Evolutionary conservation across 2,329 filamentous ascomycete genomes (phyloP).

Genomic region (Didymella sp.): DNA sequence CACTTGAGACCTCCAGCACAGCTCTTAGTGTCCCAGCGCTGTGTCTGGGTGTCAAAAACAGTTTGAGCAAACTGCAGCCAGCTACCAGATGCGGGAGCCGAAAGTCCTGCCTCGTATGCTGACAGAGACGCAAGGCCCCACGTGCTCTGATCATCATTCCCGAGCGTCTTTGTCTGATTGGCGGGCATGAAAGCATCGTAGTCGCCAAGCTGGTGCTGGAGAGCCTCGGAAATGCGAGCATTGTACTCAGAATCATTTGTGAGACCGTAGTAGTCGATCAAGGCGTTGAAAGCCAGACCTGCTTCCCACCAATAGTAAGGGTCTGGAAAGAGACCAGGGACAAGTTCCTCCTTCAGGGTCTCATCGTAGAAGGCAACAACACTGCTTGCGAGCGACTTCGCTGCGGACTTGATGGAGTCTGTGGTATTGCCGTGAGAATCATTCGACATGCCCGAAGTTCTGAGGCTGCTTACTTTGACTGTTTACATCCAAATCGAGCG

Average conservation of each 20-base stretch:
- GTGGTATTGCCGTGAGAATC: constrained; percentile 1
- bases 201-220: constrained; percentile 47
- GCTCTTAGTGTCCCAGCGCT: constrained; percentile 69
- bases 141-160: constrained; percentile 75
- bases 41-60: constrained; percentile 73
- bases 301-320: constrained; percentile 36
- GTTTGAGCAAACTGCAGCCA: constrained; percentile 72
- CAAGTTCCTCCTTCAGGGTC: constrained; percentile 6
- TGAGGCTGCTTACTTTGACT: constrained; percentile 21
- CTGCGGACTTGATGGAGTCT: constrained; percentile 36
- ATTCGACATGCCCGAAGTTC: not conserved
- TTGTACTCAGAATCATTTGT: constrained; percentile 54
- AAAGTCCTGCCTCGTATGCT: constrained; percentile 70
- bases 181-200: constrained; percentile 50
- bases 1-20: constrained; percentile 73
- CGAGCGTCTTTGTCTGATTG: constrained; percentile 53
- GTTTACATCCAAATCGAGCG: constrained; percentile 32
- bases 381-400: constrained; percentile 31
- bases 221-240: constrained; percentile 47
- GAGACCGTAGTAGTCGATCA: constrained; percentile 52
- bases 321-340: constrained; percentile 30
- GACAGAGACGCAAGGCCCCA: constrained; percentile 72
- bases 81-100: constrained; percentile 50
- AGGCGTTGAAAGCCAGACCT: constrained; percentile 28
- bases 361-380: constrained; percentile 34